Percentiles rank a stretch among this genome's conserved stretches.
These are phyloP conservation scores for Eucalyptus decipiens DNA, from an alignment of 345 rosid species.

Conservation along the genomic window DNA sequence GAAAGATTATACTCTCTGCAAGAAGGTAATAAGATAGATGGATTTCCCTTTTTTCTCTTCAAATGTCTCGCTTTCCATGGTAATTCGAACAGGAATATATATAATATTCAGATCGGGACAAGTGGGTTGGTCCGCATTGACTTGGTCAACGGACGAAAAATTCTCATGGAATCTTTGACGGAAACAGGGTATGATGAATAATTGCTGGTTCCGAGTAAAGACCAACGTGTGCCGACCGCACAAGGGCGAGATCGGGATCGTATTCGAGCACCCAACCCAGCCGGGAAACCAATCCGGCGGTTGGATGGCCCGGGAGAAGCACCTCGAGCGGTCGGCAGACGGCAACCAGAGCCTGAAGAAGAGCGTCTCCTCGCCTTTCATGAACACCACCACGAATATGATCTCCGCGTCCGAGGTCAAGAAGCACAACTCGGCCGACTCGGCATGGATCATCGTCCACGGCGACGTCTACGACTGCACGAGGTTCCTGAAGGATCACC, in stretches of 20 bases:
- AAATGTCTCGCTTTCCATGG: background rate
- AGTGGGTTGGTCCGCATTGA: background rate
- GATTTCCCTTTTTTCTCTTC: background rate
- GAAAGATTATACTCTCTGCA: background rate
- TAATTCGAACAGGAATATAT: background rate
- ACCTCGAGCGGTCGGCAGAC: constrained; percentile 49
- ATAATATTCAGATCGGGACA: background rate
- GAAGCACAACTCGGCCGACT: constrained; percentile 58
- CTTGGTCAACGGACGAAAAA: background rate
- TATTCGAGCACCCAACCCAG: constrained; percentile 86
- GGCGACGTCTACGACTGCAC: constrained; percentile 94
- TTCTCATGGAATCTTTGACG: background rate
- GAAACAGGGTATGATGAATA: constrained; percentile 96
- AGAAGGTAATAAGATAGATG: background rate
- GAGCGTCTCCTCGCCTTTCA: constrained; percentile 85
- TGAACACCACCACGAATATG: constrained; percentile 62
- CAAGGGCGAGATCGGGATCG: constrained; percentile 87
- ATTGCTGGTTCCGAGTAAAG: constrained; percentile 85
- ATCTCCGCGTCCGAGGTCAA: constrained; percentile 57
- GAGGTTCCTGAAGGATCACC: constrained; percentile 80
- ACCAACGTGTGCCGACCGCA: constrained; percentile 71
- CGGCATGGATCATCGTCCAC: constrained; percentile 89
- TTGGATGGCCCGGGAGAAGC: constrained; percentile 93
- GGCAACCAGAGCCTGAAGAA: constrained; percentile 41
- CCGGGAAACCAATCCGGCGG: constrained; percentile 95